A percentile compares a stretch with the other conserved stretches of the same genome.
Evolutionary conservation across 192 early-diverging fungal species (phyloP).

Genomic region (Coemansia brasiliensis): DNA sequence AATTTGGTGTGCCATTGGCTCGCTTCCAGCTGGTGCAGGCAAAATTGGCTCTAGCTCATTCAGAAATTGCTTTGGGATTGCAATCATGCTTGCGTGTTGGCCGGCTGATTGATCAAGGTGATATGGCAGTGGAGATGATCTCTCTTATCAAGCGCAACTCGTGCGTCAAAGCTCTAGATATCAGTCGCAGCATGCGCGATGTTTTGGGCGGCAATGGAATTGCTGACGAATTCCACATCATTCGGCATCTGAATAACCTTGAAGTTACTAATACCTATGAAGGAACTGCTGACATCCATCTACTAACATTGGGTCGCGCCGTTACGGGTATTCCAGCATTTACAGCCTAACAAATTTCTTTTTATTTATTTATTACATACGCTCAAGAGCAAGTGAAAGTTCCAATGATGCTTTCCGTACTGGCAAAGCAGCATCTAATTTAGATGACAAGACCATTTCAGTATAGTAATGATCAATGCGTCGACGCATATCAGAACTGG

Average conservation of each 20-base stretch:
- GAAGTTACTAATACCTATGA: slow-evolving; percentile 96
- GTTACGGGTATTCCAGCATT: slow-evolving; percentile 91
- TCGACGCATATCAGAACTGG: slow-evolving; percentile 28
- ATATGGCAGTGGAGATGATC: slow-evolving; percentile 91
- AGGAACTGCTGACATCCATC: slow-evolving; percentile 94
- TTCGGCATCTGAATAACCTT: slow-evolving; percentile 89
- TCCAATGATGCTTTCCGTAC: slow-evolving; percentile 53
- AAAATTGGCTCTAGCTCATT: slow-evolving; percentile 92
- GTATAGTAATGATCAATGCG: slow-evolving; percentile 40
- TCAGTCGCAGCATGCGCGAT: slow-evolving; percentile 87
- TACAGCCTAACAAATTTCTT: slow-evolving; percentile 16
- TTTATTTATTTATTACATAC: slow-evolving; percentile 23
- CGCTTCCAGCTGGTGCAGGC: slow-evolving; percentile 94
- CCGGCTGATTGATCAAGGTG: slow-evolving; percentile 84
- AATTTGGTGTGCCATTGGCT: slow-evolving; percentile 91
- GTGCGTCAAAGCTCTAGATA: slow-evolving; percentile 88
- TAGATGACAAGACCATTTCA: slow-evolving; percentile 47
- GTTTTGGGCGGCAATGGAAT: slow-evolving; percentile 97
- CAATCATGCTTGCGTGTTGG: slow-evolving; percentile 90
- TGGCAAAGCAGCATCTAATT: slow-evolving; percentile 46
- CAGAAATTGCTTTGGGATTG: slow-evolving; percentile 88
- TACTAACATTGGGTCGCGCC: slow-evolving; percentile 87
- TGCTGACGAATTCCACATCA: slow-evolving; percentile 94
- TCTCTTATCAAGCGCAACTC: slow-evolving; percentile 96
- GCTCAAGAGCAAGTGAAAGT: slow-evolving; percentile 42